A percentile compares a stretch with the other conserved stretches of the same genome.
These are phyloP conservation scores for Alternaria triticina DNA, from an alignment of 2,329 filamentous ascomycete species.

Conservation along the genomic window DNA sequence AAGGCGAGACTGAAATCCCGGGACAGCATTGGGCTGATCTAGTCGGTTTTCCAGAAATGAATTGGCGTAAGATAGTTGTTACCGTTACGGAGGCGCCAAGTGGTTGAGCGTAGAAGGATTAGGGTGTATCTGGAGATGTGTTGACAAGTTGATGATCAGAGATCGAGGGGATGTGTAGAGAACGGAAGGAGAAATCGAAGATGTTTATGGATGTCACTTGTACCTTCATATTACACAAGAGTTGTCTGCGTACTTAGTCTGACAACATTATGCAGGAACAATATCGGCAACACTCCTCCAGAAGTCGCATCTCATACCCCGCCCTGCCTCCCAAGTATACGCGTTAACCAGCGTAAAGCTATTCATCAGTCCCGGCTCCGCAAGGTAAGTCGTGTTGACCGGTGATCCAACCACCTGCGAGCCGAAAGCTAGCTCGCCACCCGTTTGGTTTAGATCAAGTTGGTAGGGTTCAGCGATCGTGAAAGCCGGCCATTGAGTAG, in stretches of 20 bases:
- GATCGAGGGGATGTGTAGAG: background rate
- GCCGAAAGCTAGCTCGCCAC: slow-evolving; percentile 5
- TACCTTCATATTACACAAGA: background rate
- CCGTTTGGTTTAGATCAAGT: slow-evolving; percentile 20
- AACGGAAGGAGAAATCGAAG: background rate
- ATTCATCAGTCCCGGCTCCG: slow-evolving; percentile 11
- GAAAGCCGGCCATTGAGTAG: slow-evolving; percentile 7
- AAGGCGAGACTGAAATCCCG: background rate
- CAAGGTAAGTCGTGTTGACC: slow-evolving; percentile 13
- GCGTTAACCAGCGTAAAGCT: slow-evolving; percentile 13
- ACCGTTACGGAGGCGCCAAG: background rate
- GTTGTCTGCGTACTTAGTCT: background rate
- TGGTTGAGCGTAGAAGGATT: background rate
- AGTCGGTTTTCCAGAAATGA: background rate
- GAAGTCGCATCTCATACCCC: slow-evolving; percentile 17
- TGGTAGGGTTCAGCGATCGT: background rate
- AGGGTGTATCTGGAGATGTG: background rate
- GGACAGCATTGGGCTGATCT: background rate
- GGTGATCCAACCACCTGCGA: background rate
- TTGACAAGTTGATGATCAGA: background rate
- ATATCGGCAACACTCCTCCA: slow-evolving; percentile 12
- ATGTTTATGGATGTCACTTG: background rate
- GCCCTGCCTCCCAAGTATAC: slow-evolving; percentile 19
- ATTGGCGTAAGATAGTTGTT: background rate
- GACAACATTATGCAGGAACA: background rate